Base-by-base conservation (phyloP, 805 yeast genomes). In the Yarrowia yakushimensis region DNA sequence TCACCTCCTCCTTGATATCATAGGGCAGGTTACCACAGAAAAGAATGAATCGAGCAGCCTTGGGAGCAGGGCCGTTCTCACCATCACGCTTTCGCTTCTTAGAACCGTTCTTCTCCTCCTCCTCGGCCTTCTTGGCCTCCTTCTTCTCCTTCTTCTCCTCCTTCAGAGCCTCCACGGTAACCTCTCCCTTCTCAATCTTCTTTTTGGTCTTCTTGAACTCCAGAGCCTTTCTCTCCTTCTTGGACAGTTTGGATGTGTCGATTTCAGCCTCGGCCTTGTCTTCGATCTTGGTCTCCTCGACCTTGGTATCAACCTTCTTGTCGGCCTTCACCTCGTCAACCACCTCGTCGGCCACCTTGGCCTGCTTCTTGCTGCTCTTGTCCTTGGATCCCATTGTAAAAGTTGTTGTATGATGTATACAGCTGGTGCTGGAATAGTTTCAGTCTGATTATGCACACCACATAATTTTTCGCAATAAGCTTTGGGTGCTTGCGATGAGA, bases 1-100 rank as follows among this genome's bases (percentile, higher is more conserved):
- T 72, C 62, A 87, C 88, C 2, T 82, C 80, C 60, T 82, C 82
- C 2, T 85, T 80, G 22, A 85, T 75, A 61, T 84, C 85, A 71
- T 83, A 89, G 3, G 97, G 96, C 62, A 94, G 77, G 69, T 92
- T 91, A 4, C 99, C 99, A 9, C 92, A 90, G 75, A 94, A 94
- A 31, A 94, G 75, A 62, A 94, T 81, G 69, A 87, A 92, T 70
- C 96, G 78, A 76, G 93, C 82, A 2, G 92, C 85, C 72, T 87
- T 86, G 67, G 93, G 77, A 7, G 30, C 43, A 17, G 62, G 43
- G 11, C 43, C 59, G 48, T 63, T 46, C 18, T 42, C 48, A 8
- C 45, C 41, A 25, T 66, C 72, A 84, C 87, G 78, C 86, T 87
- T 68, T 78, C 79, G 74, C 46, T 75, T 80, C 50, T 71, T 78